Evolutionary conservation across 208 protist species (phyloP), one percentile per base, ranked within the genome.

Genomic region (Leishmania gerbilli): DNA sequence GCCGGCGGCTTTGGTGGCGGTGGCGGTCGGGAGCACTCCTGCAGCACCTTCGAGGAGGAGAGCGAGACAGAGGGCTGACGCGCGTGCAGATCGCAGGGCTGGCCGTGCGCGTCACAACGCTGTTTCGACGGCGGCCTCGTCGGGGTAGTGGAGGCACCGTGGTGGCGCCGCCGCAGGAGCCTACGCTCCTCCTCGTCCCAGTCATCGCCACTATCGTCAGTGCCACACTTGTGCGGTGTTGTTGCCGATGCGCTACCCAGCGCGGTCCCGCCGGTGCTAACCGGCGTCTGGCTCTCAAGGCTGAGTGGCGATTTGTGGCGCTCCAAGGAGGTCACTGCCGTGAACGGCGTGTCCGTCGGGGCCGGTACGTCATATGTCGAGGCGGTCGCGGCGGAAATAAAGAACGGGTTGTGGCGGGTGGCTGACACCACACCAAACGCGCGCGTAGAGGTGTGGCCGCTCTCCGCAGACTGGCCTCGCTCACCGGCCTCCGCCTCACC

Each of bases 181-280:
- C 21, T 71, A 27, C 65, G 68, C 64, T 79, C 79, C 31, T 80
- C 80, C 21, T 74, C 81, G 58, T 89, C 85, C 85, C 85, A 89
- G 76, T 86, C 81, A 37, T 89, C 62, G 15, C 15, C 15, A 31
- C 3, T 8, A 21, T 2, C 58, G 51, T 49, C 34, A 34, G n/a
- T 19, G 27, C 71, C 34, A 5, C 45, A 27, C 51, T 53, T 84
- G 62, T 34, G 31, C 31, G 31, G 31, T 3, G 11, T 68, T 40
- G 31, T 40, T 68, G 62, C 8, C 31, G 31, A 68, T 42, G 34
- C 68, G 40, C 27, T 24, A 49, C 40, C 40, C 21, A 31, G 3
- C 21, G 68, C 40, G 8, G 68, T 13, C 1, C 40, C 40, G 40
- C 31, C 68, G 11, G 31, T 51, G 19, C 17, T 72, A 13, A 7